phyloP scores from a whole-genome alignment of 2,329 filamentous ascomycete species.

The Fusarium euwallaceae region DNA sequence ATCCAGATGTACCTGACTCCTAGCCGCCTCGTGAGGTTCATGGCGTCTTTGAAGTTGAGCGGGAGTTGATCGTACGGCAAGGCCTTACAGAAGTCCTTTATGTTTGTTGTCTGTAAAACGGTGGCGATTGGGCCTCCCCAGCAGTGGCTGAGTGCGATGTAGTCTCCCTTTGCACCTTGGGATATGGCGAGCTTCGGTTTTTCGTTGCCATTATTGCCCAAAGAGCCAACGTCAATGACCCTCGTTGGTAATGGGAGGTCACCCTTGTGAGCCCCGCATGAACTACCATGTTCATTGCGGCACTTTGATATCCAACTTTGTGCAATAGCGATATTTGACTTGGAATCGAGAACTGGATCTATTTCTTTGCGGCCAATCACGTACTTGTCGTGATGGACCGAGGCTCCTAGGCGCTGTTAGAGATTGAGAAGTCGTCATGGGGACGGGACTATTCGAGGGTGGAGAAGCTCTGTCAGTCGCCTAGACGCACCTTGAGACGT shows the following conservation, averaged over 20 bases:
- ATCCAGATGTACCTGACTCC: slow-evolving; percentile 5
- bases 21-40: neutral
- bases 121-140: neutral
- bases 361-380: neutral
- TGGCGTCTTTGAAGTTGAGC: neutral
- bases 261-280: neutral
- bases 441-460: too few relatives aligned
- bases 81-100: neutral
- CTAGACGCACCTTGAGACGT: neutral
- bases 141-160: neutral
- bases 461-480: too few relatives aligned
- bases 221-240: neutral
- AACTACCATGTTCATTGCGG: neutral
- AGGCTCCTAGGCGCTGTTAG: neutral
- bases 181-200: neutral
- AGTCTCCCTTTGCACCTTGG: neutral
- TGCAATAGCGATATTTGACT: neutral
- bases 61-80: neutral
- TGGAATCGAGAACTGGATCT: neutral
- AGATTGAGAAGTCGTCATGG: neutral
- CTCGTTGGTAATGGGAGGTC: neutral
- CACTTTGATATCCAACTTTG: neutral
- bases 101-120: neutral
- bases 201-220: neutral
- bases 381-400: neutral